Evolutionary conservation across 2,329 filamentous ascomycete genomes (phyloP).

Genomic region (Pseudocercospora fijiensis): DNA sequence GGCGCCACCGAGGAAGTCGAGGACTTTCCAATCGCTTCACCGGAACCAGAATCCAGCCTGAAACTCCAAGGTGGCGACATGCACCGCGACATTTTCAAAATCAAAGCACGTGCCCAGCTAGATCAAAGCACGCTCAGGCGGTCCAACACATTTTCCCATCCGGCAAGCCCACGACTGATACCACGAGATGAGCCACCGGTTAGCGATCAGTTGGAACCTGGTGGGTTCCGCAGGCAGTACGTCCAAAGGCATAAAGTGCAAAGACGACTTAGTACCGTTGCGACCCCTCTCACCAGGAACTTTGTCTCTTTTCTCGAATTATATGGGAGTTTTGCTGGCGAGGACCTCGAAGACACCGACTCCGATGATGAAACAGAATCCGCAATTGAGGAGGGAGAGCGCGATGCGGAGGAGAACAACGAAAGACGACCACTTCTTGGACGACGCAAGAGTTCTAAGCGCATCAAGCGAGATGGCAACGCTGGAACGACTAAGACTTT

Average conservation of each 20-base stretch:
- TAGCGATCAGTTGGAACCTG: conserved; percentile 50
- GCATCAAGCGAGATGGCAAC: conserved; percentile 55
- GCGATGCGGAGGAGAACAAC: conserved; percentile 55
- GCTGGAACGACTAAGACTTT: conserved; percentile 71
- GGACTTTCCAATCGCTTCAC: conserved; percentile 7
- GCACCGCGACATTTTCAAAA: conserved; percentile 74
- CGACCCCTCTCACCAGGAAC: conserved; percentile 61
- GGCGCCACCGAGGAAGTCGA: conserved; percentile 12
- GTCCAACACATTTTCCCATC: conserved; percentile 65
- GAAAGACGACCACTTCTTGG: conserved; percentile 64
- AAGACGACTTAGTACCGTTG: conserved; percentile 42
- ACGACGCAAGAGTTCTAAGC: conserved; percentile 54
- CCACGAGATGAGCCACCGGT: conserved; percentile 38
- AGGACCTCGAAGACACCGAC: conserved; percentile 61
- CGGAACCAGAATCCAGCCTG: conserved; percentile 61
- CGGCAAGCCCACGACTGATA: conserved; percentile 18
- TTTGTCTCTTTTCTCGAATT: conserved; percentile 75
- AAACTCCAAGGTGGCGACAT: conserved; percentile 74
- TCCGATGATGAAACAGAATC: conserved; percentile 50
- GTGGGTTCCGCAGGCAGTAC: conserved; percentile 57
- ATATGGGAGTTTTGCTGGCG: conserved; percentile 74
- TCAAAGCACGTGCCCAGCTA: conserved; percentile 58
- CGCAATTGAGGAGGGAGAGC: conserved; percentile 57
- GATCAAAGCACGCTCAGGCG: conserved; percentile 43
- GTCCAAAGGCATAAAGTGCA: conserved; percentile 48